Percentiles rank a stretch among this genome's conserved stretches.
Conservation (phyloP, 1,284 basidiomycete species). For the Athelia psychrophila region DNA sequence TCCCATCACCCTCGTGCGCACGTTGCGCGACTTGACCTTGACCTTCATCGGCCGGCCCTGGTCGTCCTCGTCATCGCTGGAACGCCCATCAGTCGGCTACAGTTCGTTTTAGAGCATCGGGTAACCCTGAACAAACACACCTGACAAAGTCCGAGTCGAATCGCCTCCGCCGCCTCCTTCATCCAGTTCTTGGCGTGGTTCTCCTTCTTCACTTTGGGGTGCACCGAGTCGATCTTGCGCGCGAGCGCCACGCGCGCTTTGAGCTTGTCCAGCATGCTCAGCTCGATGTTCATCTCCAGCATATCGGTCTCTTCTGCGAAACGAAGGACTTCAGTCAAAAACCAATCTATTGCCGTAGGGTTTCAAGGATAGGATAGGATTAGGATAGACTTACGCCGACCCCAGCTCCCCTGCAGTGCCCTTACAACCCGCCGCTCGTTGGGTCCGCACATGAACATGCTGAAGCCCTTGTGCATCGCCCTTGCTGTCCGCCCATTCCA, state of each 20-base stretch:
- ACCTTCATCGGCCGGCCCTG: constrained; percentile 38
- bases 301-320: constrained; percentile 67
- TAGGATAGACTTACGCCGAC: constrained; percentile 67
- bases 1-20: constrained; percentile 62
- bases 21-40: constrained; percentile 45
- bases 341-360: constrained; percentile 4
- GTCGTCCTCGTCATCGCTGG: constrained; percentile 41
- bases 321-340: no score
- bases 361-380: constrained; percentile 7
- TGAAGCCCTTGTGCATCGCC: constrained; percentile 86
- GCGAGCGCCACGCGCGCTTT: constrained; percentile 84
- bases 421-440: constrained; percentile 81
- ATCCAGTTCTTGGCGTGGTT: constrained; percentile 94
- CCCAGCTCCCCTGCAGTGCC: constrained; percentile 71
- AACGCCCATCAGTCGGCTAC: constrained; percentile 8
- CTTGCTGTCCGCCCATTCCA: constrained; percentile 96
- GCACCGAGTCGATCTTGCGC: constrained; percentile 79
- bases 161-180: constrained; percentile 86
- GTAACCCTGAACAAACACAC: constrained; percentile 29
- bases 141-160: constrained; percentile 81
- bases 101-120: neutral
- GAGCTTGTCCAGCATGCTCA: constrained; percentile 82
- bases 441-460: constrained; percentile 85
- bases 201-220: constrained; percentile 82
- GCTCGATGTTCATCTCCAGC: constrained; percentile 79